Evolutionary conservation across 108 stramenopile genomes (phyloP).

Genomic region (Aurantiochytrium sp.): DNA sequence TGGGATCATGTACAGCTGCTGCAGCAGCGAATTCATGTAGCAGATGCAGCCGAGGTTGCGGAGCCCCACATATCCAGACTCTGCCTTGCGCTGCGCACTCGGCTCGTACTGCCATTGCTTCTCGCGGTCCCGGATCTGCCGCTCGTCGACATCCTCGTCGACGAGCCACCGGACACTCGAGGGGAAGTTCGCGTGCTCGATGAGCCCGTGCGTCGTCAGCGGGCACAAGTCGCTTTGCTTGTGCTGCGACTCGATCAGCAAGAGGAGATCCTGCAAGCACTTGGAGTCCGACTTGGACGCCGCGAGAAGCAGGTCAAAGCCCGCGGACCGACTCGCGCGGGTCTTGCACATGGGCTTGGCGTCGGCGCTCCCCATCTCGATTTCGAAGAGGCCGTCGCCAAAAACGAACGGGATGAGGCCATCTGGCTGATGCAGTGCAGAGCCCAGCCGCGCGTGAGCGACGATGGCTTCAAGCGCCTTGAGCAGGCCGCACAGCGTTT

Average conservation of each 20-base stretch:
- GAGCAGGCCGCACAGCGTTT: background rate
- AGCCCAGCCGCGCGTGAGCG: background rate
- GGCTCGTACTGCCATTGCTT: slow-evolving; percentile 15
- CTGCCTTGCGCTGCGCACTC: slow-evolving; percentile 26
- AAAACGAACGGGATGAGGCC: background rate
- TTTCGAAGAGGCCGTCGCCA: background rate
- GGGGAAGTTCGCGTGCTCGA: background rate
- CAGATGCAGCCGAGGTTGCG: slow-evolving; percentile 63
- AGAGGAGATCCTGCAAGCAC: background rate
- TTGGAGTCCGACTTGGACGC: background rate
- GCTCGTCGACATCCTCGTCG: background rate
- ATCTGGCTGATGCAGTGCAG: background rate
- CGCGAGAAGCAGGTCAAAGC: background rate
- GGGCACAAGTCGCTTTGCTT: background rate
- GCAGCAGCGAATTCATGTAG: slow-evolving; percentile 65
- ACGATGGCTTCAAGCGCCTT: background rate
- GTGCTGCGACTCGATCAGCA: background rate
- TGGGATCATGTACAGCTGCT: slow-evolving; percentile 48
- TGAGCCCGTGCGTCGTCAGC: background rate
- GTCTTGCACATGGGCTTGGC: background rate
- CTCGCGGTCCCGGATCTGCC: background rate
- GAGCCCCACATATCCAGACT: slow-evolving; percentile 53
- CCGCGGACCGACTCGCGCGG: background rate
- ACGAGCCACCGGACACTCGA: background rate
- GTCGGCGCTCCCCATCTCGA: background rate